phyloP scores from a whole-genome alignment of 2,329 filamentous ascomycete species.

The Rugonectria rugulosa region DNA sequence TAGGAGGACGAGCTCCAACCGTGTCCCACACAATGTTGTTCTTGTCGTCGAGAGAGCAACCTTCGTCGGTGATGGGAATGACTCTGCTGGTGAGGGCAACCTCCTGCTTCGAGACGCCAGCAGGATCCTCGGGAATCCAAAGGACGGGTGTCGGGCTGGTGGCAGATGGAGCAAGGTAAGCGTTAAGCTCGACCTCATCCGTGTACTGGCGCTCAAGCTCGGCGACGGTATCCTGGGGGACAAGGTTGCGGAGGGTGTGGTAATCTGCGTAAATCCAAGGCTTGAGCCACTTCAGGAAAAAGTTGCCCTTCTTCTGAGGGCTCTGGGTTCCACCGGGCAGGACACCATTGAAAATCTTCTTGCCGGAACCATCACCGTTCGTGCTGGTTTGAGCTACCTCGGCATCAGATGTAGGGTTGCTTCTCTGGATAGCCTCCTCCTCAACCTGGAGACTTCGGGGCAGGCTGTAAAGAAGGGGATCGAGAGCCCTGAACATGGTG shows the following conservation, averaged over 20 bases:
- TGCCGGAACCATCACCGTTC: conserved; percentile 27
- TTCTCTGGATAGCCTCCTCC: conserved; percentile 48
- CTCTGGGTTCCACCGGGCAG: conserved; percentile 30
- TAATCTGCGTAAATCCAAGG: conserved; percentile 82
- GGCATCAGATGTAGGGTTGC: conserved; percentile 39
- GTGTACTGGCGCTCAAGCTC: conserved; percentile 65
- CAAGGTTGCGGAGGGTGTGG: conserved; percentile 71
- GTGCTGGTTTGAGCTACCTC: conserved; percentile 30
- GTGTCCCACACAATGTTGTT: conserved; percentile 53
- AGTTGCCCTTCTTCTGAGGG: conserved; percentile 56
- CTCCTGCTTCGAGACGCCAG: conserved; percentile 76
- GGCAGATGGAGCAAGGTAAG: conserved; percentile 77
- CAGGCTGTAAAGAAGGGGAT: conserved; percentile 75
- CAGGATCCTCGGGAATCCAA: conserved; percentile 78
- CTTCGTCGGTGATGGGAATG: conserved; percentile 76
- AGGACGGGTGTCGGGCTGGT: conserved; percentile 67
- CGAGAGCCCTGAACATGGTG: conserved; percentile 72
- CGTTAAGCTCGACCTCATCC: conserved; percentile 67
- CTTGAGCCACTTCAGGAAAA: conserved; percentile 70
- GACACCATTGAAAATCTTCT: conserved; percentile 30
- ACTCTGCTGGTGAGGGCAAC: conserved; percentile 70
- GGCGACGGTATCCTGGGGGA: conserved; percentile 64
- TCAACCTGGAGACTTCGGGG: conserved; percentile 66
- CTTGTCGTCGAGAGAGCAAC: conserved; percentile 74
- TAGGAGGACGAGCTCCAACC: conserved; percentile 51